Percentiles rank a stretch among this genome's conserved stretches.
Evolutionary conservation across 2,329 filamentous ascomycete species (phyloP).

Genomic region (Aureobasidium subglaciale): DNA sequence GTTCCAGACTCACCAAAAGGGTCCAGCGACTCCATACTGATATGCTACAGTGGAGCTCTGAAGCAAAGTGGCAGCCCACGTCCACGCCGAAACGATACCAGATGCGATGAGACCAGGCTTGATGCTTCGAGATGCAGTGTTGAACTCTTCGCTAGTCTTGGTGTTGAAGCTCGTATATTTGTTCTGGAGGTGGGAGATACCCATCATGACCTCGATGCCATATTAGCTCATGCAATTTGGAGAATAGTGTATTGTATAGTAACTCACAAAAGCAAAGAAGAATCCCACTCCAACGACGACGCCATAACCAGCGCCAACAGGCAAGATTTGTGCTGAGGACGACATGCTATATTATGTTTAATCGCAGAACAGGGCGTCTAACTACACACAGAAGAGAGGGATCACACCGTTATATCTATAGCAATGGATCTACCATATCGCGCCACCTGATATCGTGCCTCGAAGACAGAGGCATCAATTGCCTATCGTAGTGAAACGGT

Average conservation of each 20-base stretch:
- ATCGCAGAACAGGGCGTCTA: background rate
- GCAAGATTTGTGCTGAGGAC: conserved; percentile 12
- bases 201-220: conserved; percentile 7
- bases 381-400: background rate
- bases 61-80: conserved; percentile 47
- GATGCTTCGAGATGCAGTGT: conserved; percentile 74
- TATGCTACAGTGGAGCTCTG: conserved; percentile 29
- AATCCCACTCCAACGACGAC: conserved; percentile 67
- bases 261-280: conserved; percentile 51
- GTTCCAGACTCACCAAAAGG: background rate
- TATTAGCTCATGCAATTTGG: too few species aligned
- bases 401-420: background rate
- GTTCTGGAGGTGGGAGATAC: conserved; percentile 21
- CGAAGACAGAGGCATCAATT: background rate
- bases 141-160: conserved; percentile 87
- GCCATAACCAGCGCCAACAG: conserved; percentile 55
- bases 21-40: conserved; percentile 25
- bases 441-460: background rate
- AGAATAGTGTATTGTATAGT: too few species aligned
- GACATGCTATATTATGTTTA: conserved; percentile 2
- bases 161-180: conserved; percentile 50
- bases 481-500: background rate
- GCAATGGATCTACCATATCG: background rate
- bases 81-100: conserved; percentile 84
- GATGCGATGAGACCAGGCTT: conserved; percentile 80